These are phyloP conservation scores for Zasmidium cellare DNA, from an alignment of 2,329 filamentous ascomycete species.

Conservation along the genomic window DNA sequence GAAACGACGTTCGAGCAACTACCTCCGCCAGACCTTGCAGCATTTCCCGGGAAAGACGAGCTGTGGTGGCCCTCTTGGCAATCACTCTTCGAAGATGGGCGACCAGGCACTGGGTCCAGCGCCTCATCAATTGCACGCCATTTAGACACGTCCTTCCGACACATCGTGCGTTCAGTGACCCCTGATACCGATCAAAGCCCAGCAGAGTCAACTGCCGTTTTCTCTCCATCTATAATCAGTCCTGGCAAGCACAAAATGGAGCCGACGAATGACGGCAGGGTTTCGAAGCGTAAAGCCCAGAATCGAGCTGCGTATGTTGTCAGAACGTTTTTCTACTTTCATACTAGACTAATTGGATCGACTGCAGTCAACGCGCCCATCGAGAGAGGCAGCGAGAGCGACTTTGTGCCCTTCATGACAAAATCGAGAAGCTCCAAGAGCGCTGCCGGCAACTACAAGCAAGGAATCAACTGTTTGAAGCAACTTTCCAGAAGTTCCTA, in stretches of 20 bases:
- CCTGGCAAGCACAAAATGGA: not conserved
- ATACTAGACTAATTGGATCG: not conserved
- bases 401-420: not conserved
- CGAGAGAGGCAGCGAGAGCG: constrained; percentile 6
- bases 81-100: not conserved
- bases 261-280: not conserved
- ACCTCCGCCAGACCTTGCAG: not conserved
- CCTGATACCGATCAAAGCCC: not conserved
- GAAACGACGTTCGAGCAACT: not conserved
- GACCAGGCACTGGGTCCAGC: not conserved
- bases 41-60: not conserved
- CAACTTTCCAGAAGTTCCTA: constrained; percentile 4
- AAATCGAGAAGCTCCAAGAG: constrained; percentile 8
- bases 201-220: not conserved
- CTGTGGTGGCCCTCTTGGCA: not conserved
- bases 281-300: constrained; percentile 6
- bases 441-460: constrained; percentile 8
- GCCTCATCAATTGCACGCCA: not conserved
- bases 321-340: not conserved
- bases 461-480: constrained; percentile 6
- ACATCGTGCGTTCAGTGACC: too few species aligned
- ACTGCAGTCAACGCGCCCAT: constrained; percentile 5
- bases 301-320: constrained; percentile 9
- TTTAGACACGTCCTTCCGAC: too few species aligned
- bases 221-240: not conserved